Evolutionary conservation across 768 basidiomycete genomes (phyloP).

Genomic region (Psilocybe cyanescens): DNA sequence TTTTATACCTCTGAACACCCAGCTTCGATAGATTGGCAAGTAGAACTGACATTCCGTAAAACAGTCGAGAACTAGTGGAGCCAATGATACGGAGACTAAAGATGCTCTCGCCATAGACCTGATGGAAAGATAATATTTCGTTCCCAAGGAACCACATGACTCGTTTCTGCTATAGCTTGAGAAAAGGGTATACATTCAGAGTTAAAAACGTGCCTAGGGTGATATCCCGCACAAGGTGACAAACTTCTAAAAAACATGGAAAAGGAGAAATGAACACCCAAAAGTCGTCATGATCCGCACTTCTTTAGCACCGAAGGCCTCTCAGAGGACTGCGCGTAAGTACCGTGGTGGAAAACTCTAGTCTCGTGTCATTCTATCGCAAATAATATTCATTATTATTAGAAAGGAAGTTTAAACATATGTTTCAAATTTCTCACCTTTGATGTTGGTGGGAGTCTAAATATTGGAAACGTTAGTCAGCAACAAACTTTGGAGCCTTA

Average conservation of each 20-base stretch:
- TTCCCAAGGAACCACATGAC: background rate
- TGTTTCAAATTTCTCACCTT: background rate
- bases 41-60: too few species aligned
- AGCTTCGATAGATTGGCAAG: too few species aligned
- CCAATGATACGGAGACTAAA: too few species aligned
- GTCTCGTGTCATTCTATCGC: background rate
- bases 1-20: too few species aligned
- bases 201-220: background rate
- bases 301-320: background rate
- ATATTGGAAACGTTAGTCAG: background rate
- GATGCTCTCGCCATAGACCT: too few species aligned
- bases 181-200: too few species aligned
- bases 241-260: background rate
- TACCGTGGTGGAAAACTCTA: background rate
- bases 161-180: too few species aligned
- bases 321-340: background rate
- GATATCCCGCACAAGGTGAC: background rate
- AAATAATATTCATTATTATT: background rate
- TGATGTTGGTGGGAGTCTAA: background rate
- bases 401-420: background rate
- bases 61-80: too few species aligned
- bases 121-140: too few species aligned
- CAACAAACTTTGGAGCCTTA: background rate
- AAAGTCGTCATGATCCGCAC: background rate
- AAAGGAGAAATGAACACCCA: background rate